Evolutionary conservation across 2,329 filamentous ascomycete species (phyloP).

Genomic region (Xylaria arbuscula): DNA sequence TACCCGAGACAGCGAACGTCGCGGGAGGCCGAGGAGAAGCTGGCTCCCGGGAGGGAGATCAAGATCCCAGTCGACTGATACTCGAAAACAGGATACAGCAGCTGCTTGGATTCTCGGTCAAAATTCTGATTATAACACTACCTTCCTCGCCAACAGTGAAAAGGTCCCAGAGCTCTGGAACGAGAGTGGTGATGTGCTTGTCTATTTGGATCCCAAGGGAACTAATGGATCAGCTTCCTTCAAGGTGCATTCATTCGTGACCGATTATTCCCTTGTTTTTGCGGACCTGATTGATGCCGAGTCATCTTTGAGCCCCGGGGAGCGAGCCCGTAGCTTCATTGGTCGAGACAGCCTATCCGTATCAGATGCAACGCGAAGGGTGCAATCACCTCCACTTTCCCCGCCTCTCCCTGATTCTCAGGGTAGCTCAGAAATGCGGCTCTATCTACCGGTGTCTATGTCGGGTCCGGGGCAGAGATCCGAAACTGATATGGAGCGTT

Average conservation of each 20-base stretch:
- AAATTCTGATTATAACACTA: conserved; percentile 66
- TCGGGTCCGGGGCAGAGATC: conserved; percentile 52
- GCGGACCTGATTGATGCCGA: conserved; percentile 64
- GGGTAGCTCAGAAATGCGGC: conserved; percentile 56
- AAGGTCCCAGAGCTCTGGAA: conserved; percentile 76
- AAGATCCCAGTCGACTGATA: conserved; percentile 61
- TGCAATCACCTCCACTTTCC: conserved; percentile 52
- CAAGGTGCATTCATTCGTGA: conserved; percentile 66
- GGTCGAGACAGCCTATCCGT: conserved; percentile 61
- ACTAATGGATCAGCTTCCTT: conserved; percentile 67
- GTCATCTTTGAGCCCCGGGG: conserved; percentile 46
- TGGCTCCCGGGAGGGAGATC: conserved; percentile 66
- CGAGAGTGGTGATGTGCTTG: conserved; percentile 65
- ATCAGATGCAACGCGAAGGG: conserved; percentile 60
- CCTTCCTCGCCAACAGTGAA: conserved; percentile 64
- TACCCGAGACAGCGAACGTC: conserved; percentile 49
- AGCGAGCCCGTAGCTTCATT: conserved; percentile 58
- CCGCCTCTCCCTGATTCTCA: conserved; percentile 53
- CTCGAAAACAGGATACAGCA: conserved; percentile 40
- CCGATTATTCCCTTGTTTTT: conserved; percentile 66
- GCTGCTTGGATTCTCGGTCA: conserved; percentile 68
- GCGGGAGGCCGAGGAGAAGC: conserved; percentile 62
- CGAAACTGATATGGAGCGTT: conserved; percentile 62
- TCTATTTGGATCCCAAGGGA: conserved; percentile 66
- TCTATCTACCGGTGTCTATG: conserved; percentile 65